A percentile compares a stretch with the other conserved stretches of the same genome.
These are phyloP conservation scores for Tolypocladium album DNA, from an alignment of 2,329 filamentous ascomycete species.

Conservation along the genomic window DNA sequence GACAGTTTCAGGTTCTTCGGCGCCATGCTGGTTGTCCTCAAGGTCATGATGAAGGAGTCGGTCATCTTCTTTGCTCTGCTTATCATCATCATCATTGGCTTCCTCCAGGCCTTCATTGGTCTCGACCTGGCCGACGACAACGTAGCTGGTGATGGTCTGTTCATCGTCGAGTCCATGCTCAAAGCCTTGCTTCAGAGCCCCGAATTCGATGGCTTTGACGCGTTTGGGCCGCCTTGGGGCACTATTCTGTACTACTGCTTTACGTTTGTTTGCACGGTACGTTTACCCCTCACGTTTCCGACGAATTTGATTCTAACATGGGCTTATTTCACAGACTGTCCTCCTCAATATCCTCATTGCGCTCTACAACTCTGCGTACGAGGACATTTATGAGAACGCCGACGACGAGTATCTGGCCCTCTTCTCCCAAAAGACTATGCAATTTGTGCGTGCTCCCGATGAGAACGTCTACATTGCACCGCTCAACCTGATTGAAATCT, in stretches of 20 bases:
- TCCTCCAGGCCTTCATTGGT: constrained; percentile 89
- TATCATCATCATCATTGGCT: constrained; percentile 71
- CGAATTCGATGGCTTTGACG: constrained; percentile 80
- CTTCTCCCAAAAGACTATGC: constrained; percentile 89
- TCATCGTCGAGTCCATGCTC: constrained; percentile 72
- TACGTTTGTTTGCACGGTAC: constrained; percentile 91
- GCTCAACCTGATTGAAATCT: constrained; percentile 85
- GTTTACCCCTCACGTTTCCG: constrained; percentile 6
- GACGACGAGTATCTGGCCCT: constrained; percentile 92
- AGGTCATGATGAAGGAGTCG: constrained; percentile 89
- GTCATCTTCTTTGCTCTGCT: constrained; percentile 94
- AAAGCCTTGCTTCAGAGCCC: constrained; percentile 89
- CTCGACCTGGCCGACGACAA: constrained; percentile 75
- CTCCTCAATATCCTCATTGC: constrained; percentile 94
- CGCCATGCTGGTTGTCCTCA: constrained; percentile 93
- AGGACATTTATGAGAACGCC: constrained; percentile 87
- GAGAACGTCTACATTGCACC: constrained; percentile 98
- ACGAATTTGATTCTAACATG: not conserved
- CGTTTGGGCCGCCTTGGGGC: constrained; percentile 86
- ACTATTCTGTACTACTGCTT: constrained; percentile 96
- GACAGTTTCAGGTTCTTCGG: constrained; percentile 94
- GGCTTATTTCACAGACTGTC: constrained; percentile 37
- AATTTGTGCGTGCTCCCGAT: constrained; percentile 91
- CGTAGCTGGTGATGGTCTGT: constrained; percentile 54
- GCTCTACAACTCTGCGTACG: constrained; percentile 92